phyloP scores from a whole-genome alignment of 345 rosid genomes.

The Corchorus olitorius region DNA sequence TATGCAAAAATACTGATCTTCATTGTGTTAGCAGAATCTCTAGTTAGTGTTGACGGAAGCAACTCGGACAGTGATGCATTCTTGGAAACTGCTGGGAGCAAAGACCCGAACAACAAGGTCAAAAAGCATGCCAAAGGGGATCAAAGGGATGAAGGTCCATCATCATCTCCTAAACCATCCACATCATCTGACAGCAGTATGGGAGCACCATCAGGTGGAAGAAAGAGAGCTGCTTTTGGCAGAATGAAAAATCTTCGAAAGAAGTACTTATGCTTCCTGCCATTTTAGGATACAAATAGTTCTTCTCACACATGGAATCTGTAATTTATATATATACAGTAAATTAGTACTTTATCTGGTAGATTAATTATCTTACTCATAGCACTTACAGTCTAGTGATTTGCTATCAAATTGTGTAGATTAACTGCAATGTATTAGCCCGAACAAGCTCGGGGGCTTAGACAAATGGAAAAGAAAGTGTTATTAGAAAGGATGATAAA shows the following conservation, averaged over 20 bases:
- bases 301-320: constrained; percentile 6
- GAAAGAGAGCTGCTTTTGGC: constrained; percentile 25
- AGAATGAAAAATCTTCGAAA: constrained; percentile 33
- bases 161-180: constrained; percentile 13
- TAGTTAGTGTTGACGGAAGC: constrained; percentile 17
- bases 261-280: constrained; percentile 49
- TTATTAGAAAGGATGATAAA: not conserved
- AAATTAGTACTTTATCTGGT: not conserved
- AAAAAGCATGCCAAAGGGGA: constrained; percentile 12
- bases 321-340: too few species aligned
- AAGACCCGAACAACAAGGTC: not conserved
- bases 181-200: constrained; percentile 18
- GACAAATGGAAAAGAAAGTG: not conserved
- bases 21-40: constrained; percentile 25
- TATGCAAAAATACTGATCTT: not conserved
- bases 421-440: not conserved
- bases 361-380: not conserved
- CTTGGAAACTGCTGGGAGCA: not conserved
- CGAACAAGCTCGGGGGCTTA: not conserved
- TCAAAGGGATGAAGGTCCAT: constrained; percentile 27
- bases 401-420: not conserved
- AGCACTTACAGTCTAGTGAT: not conserved
- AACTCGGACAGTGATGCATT: constrained; percentile 3
- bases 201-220: not conserved
- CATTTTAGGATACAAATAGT: constrained; percentile 28